phyloP scores from a whole-genome alignment of 2,329 filamentous ascomycete species.

The Ophioceras dolichostomum region DNA sequence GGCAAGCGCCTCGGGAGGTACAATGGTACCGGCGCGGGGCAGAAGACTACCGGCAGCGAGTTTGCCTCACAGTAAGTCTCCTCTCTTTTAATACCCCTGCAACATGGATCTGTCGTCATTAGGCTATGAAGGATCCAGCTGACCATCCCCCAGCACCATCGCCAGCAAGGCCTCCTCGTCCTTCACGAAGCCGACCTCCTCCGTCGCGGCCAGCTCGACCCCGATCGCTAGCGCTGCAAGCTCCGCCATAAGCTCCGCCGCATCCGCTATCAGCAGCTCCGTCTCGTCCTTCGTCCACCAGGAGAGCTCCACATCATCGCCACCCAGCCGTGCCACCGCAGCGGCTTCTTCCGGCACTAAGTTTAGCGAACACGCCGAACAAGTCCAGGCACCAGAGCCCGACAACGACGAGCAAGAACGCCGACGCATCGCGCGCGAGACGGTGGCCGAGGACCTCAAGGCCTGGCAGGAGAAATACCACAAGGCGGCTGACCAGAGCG shows the following conservation, averaged over 20 bases:
- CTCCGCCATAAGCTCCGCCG: slow-evolving; percentile 1
- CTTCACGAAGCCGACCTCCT: slow-evolving; percentile 21
- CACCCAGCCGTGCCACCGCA: too few relatives aligned
- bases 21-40: slow-evolving; percentile 29
- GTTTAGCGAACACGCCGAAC: slow-evolving; percentile 10
- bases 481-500: slow-evolving; percentile 72
- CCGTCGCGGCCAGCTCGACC: not conserved
- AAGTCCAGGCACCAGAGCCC: slow-evolving; percentile 30
- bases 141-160: slow-evolving; percentile 9
- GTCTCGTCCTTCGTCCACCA: not conserved
- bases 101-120: too few relatives aligned
- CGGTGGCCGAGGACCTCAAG: slow-evolving; percentile 65
- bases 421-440: slow-evolving; percentile 40
- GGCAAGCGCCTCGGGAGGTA: slow-evolving; percentile 77
- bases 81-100: too few relatives aligned
- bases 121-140: too few relatives aligned
- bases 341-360: not conserved
- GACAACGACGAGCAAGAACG: slow-evolving; percentile 40
- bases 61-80: too few relatives aligned
- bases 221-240: slow-evolving; percentile 1
- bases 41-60: slow-evolving; percentile 14
- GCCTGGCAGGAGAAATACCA: slow-evolving; percentile 85
- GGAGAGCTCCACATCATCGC: too few relatives aligned
- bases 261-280: not conserved
- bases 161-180: slow-evolving; percentile 19